Base-by-base conservation (phyloP, 2,329 filamentous ascomycete genomes). In the Shiraia sp. region DNA sequence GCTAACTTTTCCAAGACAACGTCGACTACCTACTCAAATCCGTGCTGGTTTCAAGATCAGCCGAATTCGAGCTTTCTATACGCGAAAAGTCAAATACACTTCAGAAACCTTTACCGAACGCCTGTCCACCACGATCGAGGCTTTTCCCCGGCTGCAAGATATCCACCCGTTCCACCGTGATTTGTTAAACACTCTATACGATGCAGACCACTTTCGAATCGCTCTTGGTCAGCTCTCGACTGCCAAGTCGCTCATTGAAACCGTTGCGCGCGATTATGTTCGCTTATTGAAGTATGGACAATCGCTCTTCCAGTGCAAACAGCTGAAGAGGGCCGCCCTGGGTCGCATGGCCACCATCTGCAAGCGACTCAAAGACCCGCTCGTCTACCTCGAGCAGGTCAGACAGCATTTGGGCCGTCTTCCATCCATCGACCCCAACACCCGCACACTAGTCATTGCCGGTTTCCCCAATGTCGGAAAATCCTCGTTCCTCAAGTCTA, bases 261-360 rank as follows among this genome's bases (percentile, higher is more conserved):
- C 91, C 40, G 93, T 99, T 51, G 87, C 89, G 47, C 83, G 93
- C 66, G 93, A 99, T 72, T 99, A 99, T 66, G 90, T 99, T 50
- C 89, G 93, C 55, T 82, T 99, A 32, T 82, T 95, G 71, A 95
- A 96, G 79, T 97, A 99, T 75, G 91, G 90, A 40, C 77, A 95
- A 86, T 63, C 59, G 16, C 81, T 99, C 53, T 99, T 92, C 78
- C 93, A 99, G 77, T 97, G 92, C 82, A 99, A 99, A 77, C 91
- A 97, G 78, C 83, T 99, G 63, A 99, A 99, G 83, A 82, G 88
- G 53, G 93, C 95, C 36, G 95, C 88, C 7, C 82, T 99, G 38
- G 93, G 93, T 78, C 90, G 93, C 68, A 97, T 99, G 93, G 93
- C 92, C 53, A 99, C 93, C 13, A 90, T 99, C 62, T 90, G 90